Evolutionary conservation across 1,139 yeast genomes (phyloP).

Genomic region (Blastobotrys serpentis): DNA sequence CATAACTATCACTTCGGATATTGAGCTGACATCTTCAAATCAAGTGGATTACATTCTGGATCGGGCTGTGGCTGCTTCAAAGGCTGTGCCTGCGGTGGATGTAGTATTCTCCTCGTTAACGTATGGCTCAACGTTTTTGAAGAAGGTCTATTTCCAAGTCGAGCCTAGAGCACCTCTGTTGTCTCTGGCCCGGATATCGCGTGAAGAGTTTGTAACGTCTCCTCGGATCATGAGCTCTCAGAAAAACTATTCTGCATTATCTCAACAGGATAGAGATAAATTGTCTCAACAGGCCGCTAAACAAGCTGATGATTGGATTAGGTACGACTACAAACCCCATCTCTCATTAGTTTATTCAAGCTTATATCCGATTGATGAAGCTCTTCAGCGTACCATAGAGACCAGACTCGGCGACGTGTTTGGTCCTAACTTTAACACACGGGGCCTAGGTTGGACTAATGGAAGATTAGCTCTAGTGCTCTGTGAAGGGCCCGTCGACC

Average conservation of each 20-base stretch:
- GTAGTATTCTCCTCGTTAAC: conserved; percentile 35
- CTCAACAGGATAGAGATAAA: conserved; percentile 28
- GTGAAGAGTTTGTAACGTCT: conserved; percentile 60
- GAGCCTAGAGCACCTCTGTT: conserved; percentile 55
- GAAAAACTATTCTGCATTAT: conserved; percentile 31
- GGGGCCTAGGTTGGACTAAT: conserved; percentile 55
- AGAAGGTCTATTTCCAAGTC: conserved; percentile 63
- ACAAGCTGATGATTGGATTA: conserved; percentile 53
- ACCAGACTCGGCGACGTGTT: conserved; percentile 70
- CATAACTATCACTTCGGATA: conserved; percentile 66
- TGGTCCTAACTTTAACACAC: conserved; percentile 48
- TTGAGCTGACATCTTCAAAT: conserved; percentile 47
- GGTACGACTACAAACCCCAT: conserved; percentile 65
- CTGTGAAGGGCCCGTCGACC: conserved; percentile 72
- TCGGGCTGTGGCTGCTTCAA: conserved; percentile 64
- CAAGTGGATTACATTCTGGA: conserved; percentile 59
- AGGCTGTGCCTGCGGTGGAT: conserved; percentile 36
- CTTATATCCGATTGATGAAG: conserved; percentile 66
- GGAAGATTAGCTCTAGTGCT: conserved; percentile 68
- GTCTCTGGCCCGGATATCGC: conserved; percentile 65
- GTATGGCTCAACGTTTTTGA: conserved; percentile 49
- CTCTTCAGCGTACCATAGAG: conserved; percentile 62
- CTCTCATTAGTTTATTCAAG: conserved; percentile 70
- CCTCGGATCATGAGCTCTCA: conserved; percentile 36
- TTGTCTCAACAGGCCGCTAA: conserved; percentile 30